A percentile compares a stretch with the other conserved stretches of the same genome.
Conservation (phyloP, 2,329 filamentous ascomycete genomes). For the Aspergillus neoniger region DNA sequence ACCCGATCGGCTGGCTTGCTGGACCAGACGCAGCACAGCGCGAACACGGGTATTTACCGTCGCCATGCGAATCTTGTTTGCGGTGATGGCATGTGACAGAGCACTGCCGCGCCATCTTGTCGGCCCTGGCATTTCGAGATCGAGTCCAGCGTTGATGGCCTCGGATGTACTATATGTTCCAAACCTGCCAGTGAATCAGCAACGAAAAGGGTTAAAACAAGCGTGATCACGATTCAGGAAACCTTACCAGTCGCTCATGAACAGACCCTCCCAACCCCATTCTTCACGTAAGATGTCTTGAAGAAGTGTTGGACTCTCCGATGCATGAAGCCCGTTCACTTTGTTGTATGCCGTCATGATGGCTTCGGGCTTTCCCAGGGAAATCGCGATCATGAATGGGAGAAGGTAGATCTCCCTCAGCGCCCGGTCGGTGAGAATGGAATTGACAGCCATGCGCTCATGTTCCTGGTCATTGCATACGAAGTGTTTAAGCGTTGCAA, state of each 20-base stretch:
- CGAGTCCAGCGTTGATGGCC: constrained; percentile 44
- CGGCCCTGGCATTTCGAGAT: constrained; percentile 49
- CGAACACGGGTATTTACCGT: constrained; percentile 58
- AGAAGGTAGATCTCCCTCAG: constrained; percentile 66
- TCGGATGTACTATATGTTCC: constrained; percentile 45
- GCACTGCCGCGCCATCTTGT: constrained; percentile 38
- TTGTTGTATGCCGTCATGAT: constrained; percentile 64
- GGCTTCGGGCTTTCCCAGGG: constrained; percentile 56
- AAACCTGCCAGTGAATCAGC: constrained; percentile 29
- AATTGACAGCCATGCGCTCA: constrained; percentile 44
- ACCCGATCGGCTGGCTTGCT: constrained; percentile 54
- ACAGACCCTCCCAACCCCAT: constrained; percentile 48
- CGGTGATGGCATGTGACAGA: constrained; percentile 44
- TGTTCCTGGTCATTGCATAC: constrained; percentile 51
- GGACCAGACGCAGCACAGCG: constrained; percentile 58
- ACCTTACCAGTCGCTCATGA: constrained; percentile 49
- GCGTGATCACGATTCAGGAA: no score
- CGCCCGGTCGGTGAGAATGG: constrained; percentile 52
- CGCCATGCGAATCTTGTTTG: constrained; percentile 55
- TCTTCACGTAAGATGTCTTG: constrained; percentile 46
- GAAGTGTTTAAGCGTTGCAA: constrained; percentile 74
- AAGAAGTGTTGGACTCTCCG: constrained; percentile 41
- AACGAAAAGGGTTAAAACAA: neutral
- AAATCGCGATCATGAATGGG: constrained; percentile 63
- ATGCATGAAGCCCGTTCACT: constrained; percentile 53